Base-by-base conservation (phyloP, 2,329 filamentous ascomycete genomes). In the Elsinoe necatrix region DNA sequence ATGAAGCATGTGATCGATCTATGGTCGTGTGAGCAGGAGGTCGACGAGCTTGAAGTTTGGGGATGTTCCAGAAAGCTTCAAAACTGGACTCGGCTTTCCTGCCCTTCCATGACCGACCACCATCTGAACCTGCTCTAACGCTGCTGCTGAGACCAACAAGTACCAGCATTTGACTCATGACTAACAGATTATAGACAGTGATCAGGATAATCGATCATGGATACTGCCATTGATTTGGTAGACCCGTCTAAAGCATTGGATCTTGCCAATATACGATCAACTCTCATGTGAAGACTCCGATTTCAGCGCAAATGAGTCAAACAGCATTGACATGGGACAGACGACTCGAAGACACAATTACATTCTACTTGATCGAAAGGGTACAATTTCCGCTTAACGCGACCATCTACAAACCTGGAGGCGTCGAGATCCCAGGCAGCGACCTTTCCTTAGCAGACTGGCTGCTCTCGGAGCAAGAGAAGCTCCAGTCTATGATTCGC, bases 271-370 rank as follows among this genome's bases (percentile, higher is more conserved):
- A 98, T 97, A 70, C 88, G 93, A 61, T 95, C 48, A 52, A 52
- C 48, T 39, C 31, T 52, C 18, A 34, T 52, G 48, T 52, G 39
- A 37, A 25, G 29, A 89, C 56, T 56, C 52, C 48, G 48, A 52
- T 18, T 39, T 52, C 31, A 31, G 48, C 25, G 5, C 16, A 12
- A n/a, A 12, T 7, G 6, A 8, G n/a, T 39, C 16, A n/a, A 52
- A 1, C 5, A 16, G 16, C 73, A 89, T 95, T 96, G 61, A 95
- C 95, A 69, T 57, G 61, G 37, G 11, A 9, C 67, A 98, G 93
- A 67, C 93, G 93, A 18, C 80, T 97, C 16, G 93, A 98, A 75
- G 93, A 98, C 69, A 97, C 92, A 60, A 97, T 98, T 68, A 95
- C 89, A 63, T 96, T 95, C 73, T 87, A 95, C 73, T 79, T 98